Percentiles rank a stretch among this genome's conserved stretches.
Evolutionary conservation across 148 eudicot species (phyloP).

Genomic region (Rhododendron mucronatum): DNA sequence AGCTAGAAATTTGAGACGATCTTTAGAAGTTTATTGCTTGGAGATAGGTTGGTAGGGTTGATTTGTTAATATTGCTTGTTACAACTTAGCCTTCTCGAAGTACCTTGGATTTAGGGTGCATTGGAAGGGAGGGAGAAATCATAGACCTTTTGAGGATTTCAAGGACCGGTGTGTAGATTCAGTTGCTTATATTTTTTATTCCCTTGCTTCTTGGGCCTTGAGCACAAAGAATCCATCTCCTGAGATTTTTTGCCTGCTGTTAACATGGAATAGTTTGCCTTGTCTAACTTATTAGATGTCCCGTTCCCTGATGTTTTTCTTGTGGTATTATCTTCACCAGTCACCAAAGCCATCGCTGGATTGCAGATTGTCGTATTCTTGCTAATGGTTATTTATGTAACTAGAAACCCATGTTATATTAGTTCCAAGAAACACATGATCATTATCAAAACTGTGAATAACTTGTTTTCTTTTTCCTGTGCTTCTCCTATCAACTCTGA

Average conservation of each 20-base stretch:
- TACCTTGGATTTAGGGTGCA: too few species aligned
- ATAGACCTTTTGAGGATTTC: too few species aligned
- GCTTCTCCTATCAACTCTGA: neutral
- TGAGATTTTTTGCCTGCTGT: neutral
- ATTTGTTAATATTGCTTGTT: too few species aligned
- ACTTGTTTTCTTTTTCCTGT: neutral
- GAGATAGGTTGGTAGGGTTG: too few species aligned
- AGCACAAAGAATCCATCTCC: neutral
- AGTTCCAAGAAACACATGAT: neutral
- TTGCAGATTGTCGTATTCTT: neutral
- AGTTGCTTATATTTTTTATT: neutral
- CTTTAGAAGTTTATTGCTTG: too few species aligned
- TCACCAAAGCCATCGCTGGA: neutral
- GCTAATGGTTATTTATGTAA: neutral
- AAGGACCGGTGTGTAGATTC: too few species aligned
- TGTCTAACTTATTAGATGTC: neutral
- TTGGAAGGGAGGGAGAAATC: too few species aligned
- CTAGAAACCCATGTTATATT: neutral
- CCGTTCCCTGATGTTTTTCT: neutral
- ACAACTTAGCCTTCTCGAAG: too few species aligned
- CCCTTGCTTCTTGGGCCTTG: neutral
- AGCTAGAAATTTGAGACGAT: too few species aligned
- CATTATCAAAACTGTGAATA: neutral
- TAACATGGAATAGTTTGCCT: neutral
- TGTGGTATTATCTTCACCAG: neutral